Evolutionary conservation across 768 basidiomycete genomes (phyloP).

Genomic region (Rhodotorula babjevae): DNA sequence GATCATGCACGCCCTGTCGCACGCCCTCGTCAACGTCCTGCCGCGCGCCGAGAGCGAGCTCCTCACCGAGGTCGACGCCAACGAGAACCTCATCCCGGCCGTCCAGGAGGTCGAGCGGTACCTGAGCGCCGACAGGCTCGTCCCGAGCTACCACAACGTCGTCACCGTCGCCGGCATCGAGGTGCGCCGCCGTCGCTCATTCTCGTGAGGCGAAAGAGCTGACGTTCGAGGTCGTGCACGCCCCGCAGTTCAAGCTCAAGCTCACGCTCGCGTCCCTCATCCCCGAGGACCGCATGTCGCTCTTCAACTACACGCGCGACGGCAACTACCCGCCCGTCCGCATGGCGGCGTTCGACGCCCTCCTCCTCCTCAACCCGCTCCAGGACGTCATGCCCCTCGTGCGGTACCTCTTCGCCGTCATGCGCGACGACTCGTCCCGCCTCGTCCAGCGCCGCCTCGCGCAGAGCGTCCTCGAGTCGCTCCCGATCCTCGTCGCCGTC

Average conservation of each 20-base stretch:
- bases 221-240: conserved; percentile 24
- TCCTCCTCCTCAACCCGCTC: conserved; percentile 75
- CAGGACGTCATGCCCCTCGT: conserved; percentile 63
- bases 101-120: conserved; percentile 81
- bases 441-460: conserved; percentile 81
- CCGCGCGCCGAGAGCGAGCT: conserved; percentile 60
- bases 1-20: conserved; percentile 74
- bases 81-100: conserved; percentile 61
- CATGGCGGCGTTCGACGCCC: conserved; percentile 85
- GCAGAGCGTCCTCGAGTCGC: conserved; percentile 73
- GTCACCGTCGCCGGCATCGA: conserved; percentile 86
- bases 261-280: conserved; percentile 71
- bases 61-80: conserved; percentile 49
- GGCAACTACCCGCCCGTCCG: conserved; percentile 91
- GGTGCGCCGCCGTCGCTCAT: conserved; percentile 52
- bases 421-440: conserved; percentile 78
- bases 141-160: conserved; percentile 89
- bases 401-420: conserved; percentile 79
- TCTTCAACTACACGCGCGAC: conserved; percentile 85
- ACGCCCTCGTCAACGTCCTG: conserved; percentile 61
- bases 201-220: not conserved
- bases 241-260: conserved; percentile 68
- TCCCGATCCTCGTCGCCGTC: conserved; percentile 78
- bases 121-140: conserved; percentile 87
- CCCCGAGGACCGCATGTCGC: conserved; percentile 67